Evolutionary conservation across 106 monocot species (phyloP).

Genomic region (Narthecium ossifragum): DNA sequence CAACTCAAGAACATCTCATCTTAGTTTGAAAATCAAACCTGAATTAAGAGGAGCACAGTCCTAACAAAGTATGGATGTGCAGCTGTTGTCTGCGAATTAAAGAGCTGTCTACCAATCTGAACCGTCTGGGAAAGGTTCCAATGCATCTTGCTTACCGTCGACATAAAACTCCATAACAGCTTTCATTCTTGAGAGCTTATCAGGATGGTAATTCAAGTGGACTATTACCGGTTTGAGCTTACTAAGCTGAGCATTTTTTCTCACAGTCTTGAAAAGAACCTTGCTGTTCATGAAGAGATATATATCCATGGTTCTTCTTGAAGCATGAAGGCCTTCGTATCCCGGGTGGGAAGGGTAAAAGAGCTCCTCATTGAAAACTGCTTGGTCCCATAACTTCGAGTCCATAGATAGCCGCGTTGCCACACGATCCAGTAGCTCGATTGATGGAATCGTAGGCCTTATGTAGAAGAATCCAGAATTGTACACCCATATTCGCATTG

Average conservation of each 20-base stretch:
- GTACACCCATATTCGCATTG: constrained; percentile 96
- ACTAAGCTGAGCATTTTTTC: constrained; percentile 44
- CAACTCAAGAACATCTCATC: no score
- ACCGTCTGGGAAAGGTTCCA: constrained; percentile 71
- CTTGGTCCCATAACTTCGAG: constrained; percentile 75
- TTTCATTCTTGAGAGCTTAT: constrained; percentile 78
- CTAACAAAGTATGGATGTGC: neutral
- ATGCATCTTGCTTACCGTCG: constrained; percentile 50
- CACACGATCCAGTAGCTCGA: constrained; percentile 95
- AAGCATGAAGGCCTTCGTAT: constrained; percentile 83
- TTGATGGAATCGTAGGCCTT: constrained; percentile 72
- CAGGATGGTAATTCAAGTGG: constrained; percentile 77
- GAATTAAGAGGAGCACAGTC: no score
- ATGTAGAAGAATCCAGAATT: constrained; percentile 98
- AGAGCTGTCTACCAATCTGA: constrained; percentile 27
- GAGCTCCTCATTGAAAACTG: constrained; percentile 96
- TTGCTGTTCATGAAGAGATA: constrained; percentile 99
- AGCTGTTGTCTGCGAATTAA: neutral
- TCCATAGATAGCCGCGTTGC: constrained; percentile 43
- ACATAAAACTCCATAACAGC: constrained; percentile 87
- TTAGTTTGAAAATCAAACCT: no score
- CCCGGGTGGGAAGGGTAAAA: constrained; percentile 78
- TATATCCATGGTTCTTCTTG: constrained; percentile 87
- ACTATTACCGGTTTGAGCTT: constrained; percentile 68
- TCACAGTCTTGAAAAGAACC: constrained; percentile 82